A percentile compares a stretch with the other conserved stretches of the same genome.
These are phyloP conservation scores for Phylloporus rhodoxanthus DNA, from an alignment of 768 basidiomycete species.

Conservation along the genomic window DNA sequence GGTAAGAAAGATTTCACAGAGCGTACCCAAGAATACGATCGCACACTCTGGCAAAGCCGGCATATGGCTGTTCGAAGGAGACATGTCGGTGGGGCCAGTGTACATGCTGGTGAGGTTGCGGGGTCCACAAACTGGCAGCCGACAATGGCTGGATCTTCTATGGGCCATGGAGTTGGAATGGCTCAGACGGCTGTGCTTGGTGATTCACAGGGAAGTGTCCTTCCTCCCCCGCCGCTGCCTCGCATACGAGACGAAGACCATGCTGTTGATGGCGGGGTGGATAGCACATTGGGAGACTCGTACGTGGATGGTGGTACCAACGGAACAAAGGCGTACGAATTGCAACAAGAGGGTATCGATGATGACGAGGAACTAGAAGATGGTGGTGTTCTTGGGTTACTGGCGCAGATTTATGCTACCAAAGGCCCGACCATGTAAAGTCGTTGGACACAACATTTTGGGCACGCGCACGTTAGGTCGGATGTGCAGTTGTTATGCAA, in stretches of 20 bases:
- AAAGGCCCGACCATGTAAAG: constrained; percentile 42
- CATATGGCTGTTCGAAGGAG: constrained; percentile 42
- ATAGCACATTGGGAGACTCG: constrained; percentile 56
- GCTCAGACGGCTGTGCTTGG: constrained; percentile 71
- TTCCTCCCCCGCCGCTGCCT: constrained; percentile 6
- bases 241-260: constrained; percentile 43
- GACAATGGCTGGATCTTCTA: constrained; percentile 40
- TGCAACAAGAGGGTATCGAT: constrained; percentile 45
- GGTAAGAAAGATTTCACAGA: constrained; percentile 40
- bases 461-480: neutral
- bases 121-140: constrained; percentile 46
- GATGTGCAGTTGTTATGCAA: neutral
- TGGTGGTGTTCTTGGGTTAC: constrained; percentile 76
- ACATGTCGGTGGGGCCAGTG: constrained; percentile 21
- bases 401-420: constrained; percentile 81
- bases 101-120: constrained; percentile 37
- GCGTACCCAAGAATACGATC: constrained; percentile 69
- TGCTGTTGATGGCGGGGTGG: constrained; percentile 49
- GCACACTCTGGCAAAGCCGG: constrained; percentile 67
- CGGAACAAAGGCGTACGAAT: constrained; percentile 33
- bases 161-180: constrained; percentile 37
- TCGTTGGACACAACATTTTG: neutral
- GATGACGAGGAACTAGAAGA: constrained; percentile 67
- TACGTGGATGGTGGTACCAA: constrained; percentile 64
- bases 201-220: constrained; percentile 63